Conservation (phyloP, 192 early-diverging fungal species). For the Obelidium mucronatum region DNA sequence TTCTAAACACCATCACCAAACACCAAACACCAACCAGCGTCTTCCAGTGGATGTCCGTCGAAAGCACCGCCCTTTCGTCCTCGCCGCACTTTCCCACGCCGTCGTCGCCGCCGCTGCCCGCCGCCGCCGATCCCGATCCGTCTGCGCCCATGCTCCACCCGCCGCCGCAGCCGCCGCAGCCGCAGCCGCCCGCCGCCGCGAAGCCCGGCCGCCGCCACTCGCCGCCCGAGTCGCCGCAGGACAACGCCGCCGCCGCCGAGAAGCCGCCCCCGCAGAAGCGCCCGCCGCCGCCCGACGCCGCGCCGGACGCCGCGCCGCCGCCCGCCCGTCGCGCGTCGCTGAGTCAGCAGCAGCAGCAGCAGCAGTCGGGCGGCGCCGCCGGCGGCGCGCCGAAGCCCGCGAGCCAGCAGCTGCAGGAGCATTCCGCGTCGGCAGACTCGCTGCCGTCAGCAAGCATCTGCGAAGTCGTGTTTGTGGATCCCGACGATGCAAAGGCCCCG, state of each 20-base stretch:
- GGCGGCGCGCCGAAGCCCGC: not conserved
- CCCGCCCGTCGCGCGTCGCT: not conserved
- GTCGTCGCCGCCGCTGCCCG: not conserved
- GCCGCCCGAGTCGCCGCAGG: not conserved
- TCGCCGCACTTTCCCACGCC: constrained; percentile 28
- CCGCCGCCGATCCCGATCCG: not conserved
- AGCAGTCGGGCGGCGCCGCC: not conserved
- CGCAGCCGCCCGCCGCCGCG: too few species aligned
- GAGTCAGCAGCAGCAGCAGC: not conserved
- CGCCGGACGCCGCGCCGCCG: not conserved
- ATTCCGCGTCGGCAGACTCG: not conserved
- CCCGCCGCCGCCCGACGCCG: not conserved
- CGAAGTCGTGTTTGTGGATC: constrained; percentile 70
- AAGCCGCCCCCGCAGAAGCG: too few species aligned
- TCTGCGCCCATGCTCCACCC: not conserved
- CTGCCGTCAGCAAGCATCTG: not conserved
- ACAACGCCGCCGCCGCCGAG: too few species aligned
- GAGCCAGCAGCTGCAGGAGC: not conserved
- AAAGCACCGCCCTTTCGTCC: too few species aligned
- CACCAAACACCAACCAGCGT: too few species aligned
- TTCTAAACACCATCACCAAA: too few species aligned
- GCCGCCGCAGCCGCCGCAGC: not conserved
- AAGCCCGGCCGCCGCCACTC: too few species aligned
- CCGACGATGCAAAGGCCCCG: constrained; percentile 59
- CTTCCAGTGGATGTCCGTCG: too few species aligned